Base-by-base conservation (phyloP, 2,329 filamentous ascomycete genomes). In the Ascosphaera apis region DNA sequence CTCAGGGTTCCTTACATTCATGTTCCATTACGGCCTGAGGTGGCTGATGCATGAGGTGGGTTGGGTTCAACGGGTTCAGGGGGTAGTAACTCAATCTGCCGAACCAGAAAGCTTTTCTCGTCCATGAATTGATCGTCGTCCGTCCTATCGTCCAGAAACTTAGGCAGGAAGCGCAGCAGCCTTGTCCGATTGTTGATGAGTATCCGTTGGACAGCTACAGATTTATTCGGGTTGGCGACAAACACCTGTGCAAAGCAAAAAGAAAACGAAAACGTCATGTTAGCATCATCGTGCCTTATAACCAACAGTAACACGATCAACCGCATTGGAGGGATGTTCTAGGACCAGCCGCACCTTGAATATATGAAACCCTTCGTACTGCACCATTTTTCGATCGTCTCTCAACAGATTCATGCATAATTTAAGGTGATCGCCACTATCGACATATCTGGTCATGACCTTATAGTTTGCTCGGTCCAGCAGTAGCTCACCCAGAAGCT, bases 101-200 rank as follows among this genome's bases (percentile, higher is more conserved):
- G 86, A 49, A 98, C 84, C 48, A 98, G 62, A 52, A 95, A 98
- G 47, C 88, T 86, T 51, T 91, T 81, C 64, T 98, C 88, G 51
- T 98, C 88, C 44, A 84, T 88, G 53, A 98, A 98, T 56, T 98
- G 88, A 55, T 95, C 88, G 51, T 98, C 88, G 45, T 98, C 88
- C 21, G 80, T 93, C 37, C 88, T 70, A 49, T 95, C 88, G 50
- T 92, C 84, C 23, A 98, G 65, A 51, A 98, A 98, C 42, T 78
- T 77, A 5, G 82, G 80, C 36, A 98, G 59, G 55, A 98, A 98
- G 41, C 72, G 75, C 35, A 98, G 62, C 13, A 98, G 66, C 48
- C 86, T 80, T 43, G 93, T 84, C 39, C 84, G 73, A 53, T 98
- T 98, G 69, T 92, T 93, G 45, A 95, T 75, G 43, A 98, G 62